These are phyloP conservation scores for Yarrowia sp. DNA, from an alignment of 805 yeast species.

Conservation along the genomic window DNA sequence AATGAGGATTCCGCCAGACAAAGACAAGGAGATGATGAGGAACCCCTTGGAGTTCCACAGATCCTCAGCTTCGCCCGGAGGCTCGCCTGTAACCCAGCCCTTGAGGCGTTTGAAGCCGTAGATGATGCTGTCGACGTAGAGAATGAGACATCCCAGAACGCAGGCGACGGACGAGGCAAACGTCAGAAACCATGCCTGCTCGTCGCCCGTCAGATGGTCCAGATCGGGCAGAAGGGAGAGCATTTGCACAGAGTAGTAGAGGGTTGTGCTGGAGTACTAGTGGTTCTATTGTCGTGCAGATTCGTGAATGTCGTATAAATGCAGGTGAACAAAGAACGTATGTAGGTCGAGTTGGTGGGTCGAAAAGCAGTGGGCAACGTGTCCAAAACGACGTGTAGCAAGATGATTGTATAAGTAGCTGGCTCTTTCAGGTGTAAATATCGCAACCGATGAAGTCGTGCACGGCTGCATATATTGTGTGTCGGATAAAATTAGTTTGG, in stretches of 20 bases:
- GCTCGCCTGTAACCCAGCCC: constrained; percentile 4
- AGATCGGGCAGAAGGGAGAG: constrained; percentile 22
- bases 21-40: constrained; percentile 74
- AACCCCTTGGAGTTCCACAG: constrained; percentile 54
- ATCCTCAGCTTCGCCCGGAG: constrained; percentile 13
- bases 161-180: constrained; percentile 73
- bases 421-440: background rate
- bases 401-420: no score
- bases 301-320: no score
- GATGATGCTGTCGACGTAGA: constrained; percentile 63
- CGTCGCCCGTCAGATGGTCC: constrained; percentile 41
- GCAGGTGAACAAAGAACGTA: no score
- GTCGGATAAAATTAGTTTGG: constrained; percentile 10
- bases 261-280: background rate
- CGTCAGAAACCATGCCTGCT: constrained; percentile 63
- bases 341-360: no score
- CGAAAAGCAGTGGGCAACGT: no score
- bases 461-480: constrained; percentile 15
- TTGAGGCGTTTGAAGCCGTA: constrained; percentile 61
- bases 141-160: constrained; percentile 70
- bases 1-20: constrained; percentile 80
- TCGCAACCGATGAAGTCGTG: constrained; percentile 10
- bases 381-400: no score
- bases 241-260: background rate
- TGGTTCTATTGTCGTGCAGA: no score